Evolutionary conservation across 2,329 filamentous ascomycete genomes (phyloP).

Genomic region (Hymenoscyphus linearis): DNA sequence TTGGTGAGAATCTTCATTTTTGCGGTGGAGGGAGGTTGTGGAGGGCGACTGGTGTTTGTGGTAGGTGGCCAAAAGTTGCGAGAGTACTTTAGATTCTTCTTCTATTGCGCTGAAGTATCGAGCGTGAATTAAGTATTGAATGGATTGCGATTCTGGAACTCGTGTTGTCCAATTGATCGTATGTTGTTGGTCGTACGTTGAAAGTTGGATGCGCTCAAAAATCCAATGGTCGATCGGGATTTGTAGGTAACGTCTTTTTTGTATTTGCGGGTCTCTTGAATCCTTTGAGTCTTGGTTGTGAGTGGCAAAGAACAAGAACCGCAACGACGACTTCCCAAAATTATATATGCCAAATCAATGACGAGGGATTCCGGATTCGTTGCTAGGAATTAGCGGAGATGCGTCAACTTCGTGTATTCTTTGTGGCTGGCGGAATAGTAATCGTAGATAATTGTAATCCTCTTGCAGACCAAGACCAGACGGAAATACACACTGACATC

Average conservation of each 20-base stretch:
- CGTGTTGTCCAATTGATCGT: not conserved
- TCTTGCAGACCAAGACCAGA: not conserved
- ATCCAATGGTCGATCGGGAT: not conserved
- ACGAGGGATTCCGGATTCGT: not conserved
- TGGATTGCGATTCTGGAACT: not conserved
- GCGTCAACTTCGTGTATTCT: not conserved
- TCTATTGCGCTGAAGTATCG: not conserved
- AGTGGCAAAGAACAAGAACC: not conserved
- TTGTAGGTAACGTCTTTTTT: not conserved
- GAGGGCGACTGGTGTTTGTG: not conserved
- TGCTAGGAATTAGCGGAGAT: slow-evolving; percentile 1
- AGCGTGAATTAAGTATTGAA: not conserved
- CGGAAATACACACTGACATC: not conserved
- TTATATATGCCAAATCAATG: not conserved
- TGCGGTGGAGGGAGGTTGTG: not conserved
- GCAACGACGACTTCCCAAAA: not conserved
- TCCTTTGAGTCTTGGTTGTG: not conserved
- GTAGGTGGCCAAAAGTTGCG: not conserved
- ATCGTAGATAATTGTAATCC: not conserved
- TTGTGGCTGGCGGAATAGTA: no score
- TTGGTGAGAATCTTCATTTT: slow-evolving; percentile 92
- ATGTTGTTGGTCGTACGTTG: not conserved
- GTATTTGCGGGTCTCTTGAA: not conserved
- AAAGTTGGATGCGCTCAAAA: not conserved
- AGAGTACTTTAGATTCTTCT: not conserved